Evolutionary conservation across 495 filamentous ascomycete species (phyloP), one percentile per base, ranked within the genome.

Genomic region (Neurospora sublineolata): DNA sequence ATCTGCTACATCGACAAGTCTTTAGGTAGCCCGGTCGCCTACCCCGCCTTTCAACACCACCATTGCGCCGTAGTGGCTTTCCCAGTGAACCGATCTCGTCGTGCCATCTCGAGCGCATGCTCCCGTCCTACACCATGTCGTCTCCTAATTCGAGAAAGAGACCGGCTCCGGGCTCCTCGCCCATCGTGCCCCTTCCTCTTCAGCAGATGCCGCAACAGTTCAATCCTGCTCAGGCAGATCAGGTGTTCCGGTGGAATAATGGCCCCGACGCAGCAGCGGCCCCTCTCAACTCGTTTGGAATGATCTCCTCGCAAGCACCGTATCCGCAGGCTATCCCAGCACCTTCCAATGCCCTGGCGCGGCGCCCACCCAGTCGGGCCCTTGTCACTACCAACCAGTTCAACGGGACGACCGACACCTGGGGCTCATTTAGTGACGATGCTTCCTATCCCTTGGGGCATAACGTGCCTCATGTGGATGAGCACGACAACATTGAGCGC

Each of bases 401-500:
- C 74, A 82, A 84, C 27, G 82, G 82, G 67, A 77, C 74, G 3
- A 70, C 70, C 18, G 86, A 88, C 72, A 68, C 76, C 12, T 87
- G 86, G 85, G 74, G 81, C 5, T 71, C 78, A 14, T 88, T 87
- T 71, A 72, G 80, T 3, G 88, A 90, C 27, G 84, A 84, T 8
- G 77, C 83, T 52, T 70, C 72, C 14, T 77, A 82, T 58, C 75
- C 84, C 18, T 76, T 80, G 58, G 72, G 75, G 69, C 67, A 72
- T 73, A 83, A 74, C 74, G 80, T 74, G 73, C 78, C 52, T 33
- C 52, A 44, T 70, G 80, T 81, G 76, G 87, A 80, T 79, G 88
- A 83, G 80, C 86, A 84, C 82, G 91, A 94, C 73, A 91, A 88
- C 73, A 83, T 93, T 71, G 92, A 93, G 68, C 84, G 91, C 38